Conservation (phyloP, 495 filamentous ascomycete species). For the Podospora pseudocomata region DNA sequence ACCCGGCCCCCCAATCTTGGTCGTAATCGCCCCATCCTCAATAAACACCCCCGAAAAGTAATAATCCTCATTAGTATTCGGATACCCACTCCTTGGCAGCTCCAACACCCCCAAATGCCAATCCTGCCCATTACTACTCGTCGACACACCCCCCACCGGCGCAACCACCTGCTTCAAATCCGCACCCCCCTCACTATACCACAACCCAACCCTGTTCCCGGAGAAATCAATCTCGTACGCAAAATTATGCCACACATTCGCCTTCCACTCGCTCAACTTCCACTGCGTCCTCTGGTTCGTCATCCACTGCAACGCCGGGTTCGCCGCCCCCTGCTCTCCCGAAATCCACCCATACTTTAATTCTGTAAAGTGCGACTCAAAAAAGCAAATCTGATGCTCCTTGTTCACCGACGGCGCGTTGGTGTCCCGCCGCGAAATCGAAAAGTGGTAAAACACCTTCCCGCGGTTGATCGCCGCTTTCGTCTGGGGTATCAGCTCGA, state of each 20-base stretch:
- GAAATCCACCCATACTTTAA: conserved; percentile 65
- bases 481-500: conserved; percentile 67
- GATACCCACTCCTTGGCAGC: conserved; percentile 54
- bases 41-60: conserved; percentile 71
- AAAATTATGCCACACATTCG: conserved; percentile 69
- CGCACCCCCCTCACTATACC: conserved; percentile 60
- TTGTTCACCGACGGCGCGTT: conserved; percentile 58
- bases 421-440: conserved; percentile 52
- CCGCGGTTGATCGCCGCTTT: conserved; percentile 58
- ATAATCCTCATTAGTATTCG: conserved; percentile 59
- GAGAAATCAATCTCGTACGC: conserved; percentile 63
- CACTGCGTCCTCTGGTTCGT: conserved; percentile 39
- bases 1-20: conserved; percentile 49
- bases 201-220: conserved; percentile 59
- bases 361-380: conserved; percentile 73
- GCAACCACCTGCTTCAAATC: conserved; percentile 54
- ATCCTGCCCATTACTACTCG: conserved; percentile 65
- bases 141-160: conserved; percentile 50
- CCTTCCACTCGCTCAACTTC: conserved; percentile 42
- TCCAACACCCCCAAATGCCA: conserved; percentile 73
- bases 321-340: conserved; percentile 54
- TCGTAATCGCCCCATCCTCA: conserved; percentile 61
- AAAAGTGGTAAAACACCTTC: conserved; percentile 68
- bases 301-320: conserved; percentile 49
- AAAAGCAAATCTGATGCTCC: conserved; percentile 75